These are phyloP conservation scores for Aspergillus fischeri DNA, from an alignment of 2,329 filamentous ascomycete genomes.

Conservation along the genomic window DNA sequence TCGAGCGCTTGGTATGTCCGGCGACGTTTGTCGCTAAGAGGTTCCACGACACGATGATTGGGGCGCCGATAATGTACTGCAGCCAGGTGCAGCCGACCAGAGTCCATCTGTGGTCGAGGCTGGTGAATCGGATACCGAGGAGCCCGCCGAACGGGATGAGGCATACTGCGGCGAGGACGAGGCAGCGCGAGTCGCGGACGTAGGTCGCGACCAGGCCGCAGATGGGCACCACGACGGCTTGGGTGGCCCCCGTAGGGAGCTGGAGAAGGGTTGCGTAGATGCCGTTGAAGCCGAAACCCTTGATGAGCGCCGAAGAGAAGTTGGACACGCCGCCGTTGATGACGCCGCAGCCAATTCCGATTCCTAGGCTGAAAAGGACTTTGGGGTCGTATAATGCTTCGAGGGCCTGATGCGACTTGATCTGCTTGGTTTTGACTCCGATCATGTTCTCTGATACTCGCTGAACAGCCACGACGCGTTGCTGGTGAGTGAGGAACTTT, in stretches of 20 bases:
- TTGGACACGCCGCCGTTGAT: conserved; percentile 50
- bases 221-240: conserved; percentile 25
- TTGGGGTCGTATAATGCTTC: conserved; percentile 40
- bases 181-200: conserved; percentile 39
- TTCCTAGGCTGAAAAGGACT: conserved; percentile 36
- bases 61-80: conserved; percentile 48
- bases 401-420: conserved; percentile 33
- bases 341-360: conserved; percentile 44
- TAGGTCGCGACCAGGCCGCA: conserved; percentile 44
- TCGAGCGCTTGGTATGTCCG: conserved; percentile 51
- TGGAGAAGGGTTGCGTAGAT: conserved; percentile 32
- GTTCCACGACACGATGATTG: conserved; percentile 52
- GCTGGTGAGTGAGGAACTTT: conserved; percentile 36
- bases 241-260: conserved; percentile 32
- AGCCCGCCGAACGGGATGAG: conserved; percentile 43
- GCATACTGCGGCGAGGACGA: conserved; percentile 27
- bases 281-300: conserved; percentile 38
- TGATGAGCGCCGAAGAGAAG: conserved; percentile 45
- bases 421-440: conserved; percentile 35
- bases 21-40: conserved; percentile 45
- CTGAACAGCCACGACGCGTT: conserved; percentile 39
- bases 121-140: conserved; percentile 48
- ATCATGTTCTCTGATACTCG: conserved; percentile 42
- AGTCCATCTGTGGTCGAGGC: conserved; percentile 44
- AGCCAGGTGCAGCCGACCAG: conserved; percentile 53